Evolutionary conservation across 2,329 filamentous ascomycete genomes (phyloP), one percentile per base, ranked within the genome.

Genomic region (Fusarium mundagurra): DNA sequence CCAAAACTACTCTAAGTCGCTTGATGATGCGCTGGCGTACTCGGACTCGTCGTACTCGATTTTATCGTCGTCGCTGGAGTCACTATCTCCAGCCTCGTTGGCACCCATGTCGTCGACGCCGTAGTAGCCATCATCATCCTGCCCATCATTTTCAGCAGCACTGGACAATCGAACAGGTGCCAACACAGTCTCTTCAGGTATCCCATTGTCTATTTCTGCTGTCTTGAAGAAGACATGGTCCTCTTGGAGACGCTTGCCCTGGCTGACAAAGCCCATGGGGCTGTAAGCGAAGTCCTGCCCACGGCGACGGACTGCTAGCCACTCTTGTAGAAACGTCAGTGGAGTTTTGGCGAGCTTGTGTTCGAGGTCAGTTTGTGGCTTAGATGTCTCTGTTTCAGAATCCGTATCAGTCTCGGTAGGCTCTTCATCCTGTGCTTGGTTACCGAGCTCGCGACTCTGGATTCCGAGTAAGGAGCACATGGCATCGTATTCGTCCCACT

Each of bases 221-320:
- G 63, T 18, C 18, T 45, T 71, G 67, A 92, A 91, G 80, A 91
- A 91, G 0, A 86, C 81, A 60, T 91, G 89, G 18, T 82, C 82
- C 9, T 79, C 76, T 0, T 80, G 80, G 1, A 92, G 80, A 1
- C 81, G 76, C 67, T 88, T 88, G 18, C 88, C 87, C 18, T 87
- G 86, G 6, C 85, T 86, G 9, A 91, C 64, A 73, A 87, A 88
- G 0, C 89, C 89, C 85, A 91, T 90, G 0, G 89, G 90, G 0
- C 88, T 91, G 33, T 91, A 87, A 20, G 85, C 76, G 59, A 91
- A 85, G 66, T 92, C 89, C 64, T 90, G 88, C 0, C 86, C 86
- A 43, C 87, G 87, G 3, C 89, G 86, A 2, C 87, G 84, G 0
- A 89, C 67, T 0, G 86, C 81, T 2, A 91, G 80, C 89, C 89